Conservation (phyloP, 2,329 filamentous ascomycete genomes). For the Penicillium glabrum region DNA sequence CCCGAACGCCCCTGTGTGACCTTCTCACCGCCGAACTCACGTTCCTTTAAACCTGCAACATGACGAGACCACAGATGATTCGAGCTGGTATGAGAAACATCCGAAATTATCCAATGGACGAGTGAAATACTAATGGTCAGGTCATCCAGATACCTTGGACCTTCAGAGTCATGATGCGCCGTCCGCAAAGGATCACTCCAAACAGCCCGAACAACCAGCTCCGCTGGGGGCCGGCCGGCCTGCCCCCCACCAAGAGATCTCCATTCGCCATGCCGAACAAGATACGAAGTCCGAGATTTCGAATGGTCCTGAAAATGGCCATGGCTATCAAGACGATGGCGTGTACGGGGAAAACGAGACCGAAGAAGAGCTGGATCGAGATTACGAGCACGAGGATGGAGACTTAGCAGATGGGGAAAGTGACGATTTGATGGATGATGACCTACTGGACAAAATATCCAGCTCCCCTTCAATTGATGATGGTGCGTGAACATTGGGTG, state of each 20-base stretch:
- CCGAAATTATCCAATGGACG: neutral
- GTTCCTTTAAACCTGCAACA: slow-evolving; percentile 23
- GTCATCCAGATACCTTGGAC: slow-evolving; percentile 81
- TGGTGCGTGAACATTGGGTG: slow-evolving; percentile 58
- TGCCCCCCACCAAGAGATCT: slow-evolving; percentile 81
- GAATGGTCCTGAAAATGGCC: slow-evolving; percentile 60
- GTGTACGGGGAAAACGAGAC: slow-evolving; percentile 35
- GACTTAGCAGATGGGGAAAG: slow-evolving; percentile 17
- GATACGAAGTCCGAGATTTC: slow-evolving; percentile 73
- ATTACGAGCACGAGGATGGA: slow-evolving; percentile 40
- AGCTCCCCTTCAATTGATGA: slow-evolving; percentile 98
- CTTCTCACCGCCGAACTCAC: slow-evolving; percentile 14
- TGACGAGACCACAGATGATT: slow-evolving; percentile 47
- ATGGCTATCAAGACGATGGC: slow-evolving; percentile 36
- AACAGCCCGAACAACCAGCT: slow-evolving; percentile 53
- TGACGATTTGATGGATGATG: slow-evolving; percentile 76
- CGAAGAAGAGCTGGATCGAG: slow-evolving; percentile 20
- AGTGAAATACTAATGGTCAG: neutral
- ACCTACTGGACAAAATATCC: slow-evolving; percentile 98
- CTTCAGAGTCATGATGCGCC: slow-evolving; percentile 81
- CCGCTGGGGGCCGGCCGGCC: slow-evolving; percentile 56
- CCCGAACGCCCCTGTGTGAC: slow-evolving; percentile 9
- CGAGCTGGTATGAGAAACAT: slow-evolving; percentile 42
- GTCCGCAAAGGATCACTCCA: slow-evolving; percentile 78
- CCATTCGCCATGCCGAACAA: slow-evolving; percentile 75